These are phyloP conservation scores for Penicillium brasilianum DNA, from an alignment of 2,329 filamentous ascomycete species.

Conservation along the genomic window DNA sequence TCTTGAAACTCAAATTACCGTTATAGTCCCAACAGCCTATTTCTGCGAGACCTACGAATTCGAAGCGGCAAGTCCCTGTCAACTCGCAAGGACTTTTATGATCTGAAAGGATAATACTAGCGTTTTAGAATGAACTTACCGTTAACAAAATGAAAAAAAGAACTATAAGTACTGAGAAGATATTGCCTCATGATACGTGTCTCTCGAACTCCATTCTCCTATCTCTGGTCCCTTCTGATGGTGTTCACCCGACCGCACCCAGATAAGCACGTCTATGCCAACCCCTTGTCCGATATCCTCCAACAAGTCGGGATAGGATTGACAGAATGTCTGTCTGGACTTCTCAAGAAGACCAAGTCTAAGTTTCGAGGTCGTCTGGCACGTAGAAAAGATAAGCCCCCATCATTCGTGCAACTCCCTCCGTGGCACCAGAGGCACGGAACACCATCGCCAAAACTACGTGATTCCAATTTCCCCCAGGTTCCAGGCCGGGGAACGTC, in stretches of 20 bases:
- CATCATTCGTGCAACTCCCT: background rate
- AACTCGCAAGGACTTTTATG: too few species aligned
- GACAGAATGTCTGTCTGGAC: background rate
- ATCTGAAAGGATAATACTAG: background rate
- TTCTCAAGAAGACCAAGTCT: background rate
- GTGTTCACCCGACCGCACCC: background rate
- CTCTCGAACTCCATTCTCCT: background rate
- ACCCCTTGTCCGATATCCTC: background rate
- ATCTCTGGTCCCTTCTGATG: background rate
- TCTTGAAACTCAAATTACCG: background rate
- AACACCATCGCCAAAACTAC: background rate
- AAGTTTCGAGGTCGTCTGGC: background rate
- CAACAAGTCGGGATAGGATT: background rate
- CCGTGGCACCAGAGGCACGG: background rate
- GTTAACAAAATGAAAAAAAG: background rate
- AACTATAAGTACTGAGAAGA: background rate
- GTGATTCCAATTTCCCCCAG: background rate
- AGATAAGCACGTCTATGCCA: conserved; percentile 5
- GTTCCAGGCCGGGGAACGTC: too few species aligned
- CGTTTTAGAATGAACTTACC: background rate
- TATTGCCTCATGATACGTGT: background rate
- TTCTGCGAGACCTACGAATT: background rate
- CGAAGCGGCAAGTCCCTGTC: conserved; percentile 2
- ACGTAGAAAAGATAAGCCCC: background rate
- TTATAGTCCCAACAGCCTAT: background rate